phyloP scores from a whole-genome alignment of 495 filamentous ascomycete species.

The Hypoxylon perforatum region DNA sequence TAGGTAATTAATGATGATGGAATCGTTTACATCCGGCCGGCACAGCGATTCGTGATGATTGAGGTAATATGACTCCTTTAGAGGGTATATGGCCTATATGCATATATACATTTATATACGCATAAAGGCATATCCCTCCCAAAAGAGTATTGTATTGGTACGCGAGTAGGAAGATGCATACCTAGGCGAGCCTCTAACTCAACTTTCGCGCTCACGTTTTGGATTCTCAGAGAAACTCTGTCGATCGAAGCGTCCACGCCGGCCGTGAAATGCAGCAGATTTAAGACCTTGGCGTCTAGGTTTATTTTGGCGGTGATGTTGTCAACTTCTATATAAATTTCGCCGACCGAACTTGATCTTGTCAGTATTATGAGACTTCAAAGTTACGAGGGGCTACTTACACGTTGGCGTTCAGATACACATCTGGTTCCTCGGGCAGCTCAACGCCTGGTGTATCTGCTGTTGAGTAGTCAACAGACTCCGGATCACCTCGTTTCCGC shows the following conservation, averaged over 20 bases:
- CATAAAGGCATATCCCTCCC: too few relatives aligned
- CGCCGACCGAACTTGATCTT: slow-evolving; percentile 49
- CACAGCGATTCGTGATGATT: too few relatives aligned
- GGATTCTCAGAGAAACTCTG: slow-evolving; percentile 61
- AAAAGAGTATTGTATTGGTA: too few relatives aligned
- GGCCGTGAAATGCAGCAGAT: slow-evolving; percentile 66
- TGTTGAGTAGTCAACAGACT: slow-evolving; percentile 62
- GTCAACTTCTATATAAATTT: slow-evolving; percentile 63
- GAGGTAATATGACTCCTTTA: too few relatives aligned
- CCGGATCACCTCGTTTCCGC: slow-evolving; percentile 58
- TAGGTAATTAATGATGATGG: too few relatives aligned
- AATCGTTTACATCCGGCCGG: too few relatives aligned
- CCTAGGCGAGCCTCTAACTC: slow-evolving; percentile 63
- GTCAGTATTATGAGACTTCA: too few relatives aligned
- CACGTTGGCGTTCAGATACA: slow-evolving; percentile 66
- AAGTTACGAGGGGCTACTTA: slow-evolving; percentile 45
- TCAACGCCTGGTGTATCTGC: slow-evolving; percentile 58
- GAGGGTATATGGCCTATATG: too few relatives aligned
- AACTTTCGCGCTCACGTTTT: slow-evolving; percentile 67
- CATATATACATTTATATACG: too few relatives aligned
- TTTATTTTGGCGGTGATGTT: slow-evolving; percentile 71
- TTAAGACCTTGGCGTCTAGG: slow-evolving; percentile 66
- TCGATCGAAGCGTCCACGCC: slow-evolving; percentile 66
- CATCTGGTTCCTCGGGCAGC: slow-evolving; percentile 58
- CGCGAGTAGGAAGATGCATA: too few relatives aligned